Percentiles rank a stretch among this genome's conserved stretches.
phyloP scores from a whole-genome alignment of 2,329 filamentous ascomycete species.

The Apiospora rasikravindrae region DNA sequence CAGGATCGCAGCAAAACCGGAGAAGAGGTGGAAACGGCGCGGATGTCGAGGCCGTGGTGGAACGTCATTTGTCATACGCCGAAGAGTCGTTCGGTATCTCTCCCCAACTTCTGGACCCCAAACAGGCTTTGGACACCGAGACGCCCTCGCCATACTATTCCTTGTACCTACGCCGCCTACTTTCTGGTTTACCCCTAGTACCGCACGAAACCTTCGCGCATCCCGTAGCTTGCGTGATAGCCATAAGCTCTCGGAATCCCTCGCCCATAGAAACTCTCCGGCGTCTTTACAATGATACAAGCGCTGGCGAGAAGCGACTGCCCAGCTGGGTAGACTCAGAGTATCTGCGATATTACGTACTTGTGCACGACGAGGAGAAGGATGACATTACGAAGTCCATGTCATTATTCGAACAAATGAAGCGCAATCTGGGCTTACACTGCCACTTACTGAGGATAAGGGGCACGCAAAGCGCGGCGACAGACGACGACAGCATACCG shows the following conservation, averaged over 20 bases:
- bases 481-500: conserved; percentile 87
- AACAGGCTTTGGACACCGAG: conserved; percentile 51
- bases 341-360: conserved; percentile 92
- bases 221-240: conserved; percentile 92
- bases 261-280: conserved; percentile 86
- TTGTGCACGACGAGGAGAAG: conserved; percentile 94
- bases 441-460: conserved; percentile 89
- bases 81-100: conserved; percentile 61
- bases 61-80: conserved; percentile 77
- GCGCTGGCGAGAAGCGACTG: conserved; percentile 72
- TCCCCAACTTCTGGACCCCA: conserved; percentile 44
- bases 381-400: conserved; percentile 93
- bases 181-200: conserved; percentile 78
- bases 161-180: conserved; percentile 79
- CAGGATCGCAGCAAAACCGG: conserved; percentile 6
- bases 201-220: conserved; percentile 94
- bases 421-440: conserved; percentile 94
- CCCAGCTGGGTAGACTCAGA: conserved; percentile 90
- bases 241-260: conserved; percentile 87
- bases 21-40: conserved; percentile 51
- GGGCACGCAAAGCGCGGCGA: conserved; percentile 82
- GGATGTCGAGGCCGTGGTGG: conserved; percentile 80
- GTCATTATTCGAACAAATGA: conserved; percentile 96
- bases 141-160: conserved; percentile 80
- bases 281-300: conserved; percentile 84